These are phyloP conservation scores for Pseudognaphalium luteoalbum DNA, from an alignment of 129 eudicot species.

Conservation along the genomic window DNA sequence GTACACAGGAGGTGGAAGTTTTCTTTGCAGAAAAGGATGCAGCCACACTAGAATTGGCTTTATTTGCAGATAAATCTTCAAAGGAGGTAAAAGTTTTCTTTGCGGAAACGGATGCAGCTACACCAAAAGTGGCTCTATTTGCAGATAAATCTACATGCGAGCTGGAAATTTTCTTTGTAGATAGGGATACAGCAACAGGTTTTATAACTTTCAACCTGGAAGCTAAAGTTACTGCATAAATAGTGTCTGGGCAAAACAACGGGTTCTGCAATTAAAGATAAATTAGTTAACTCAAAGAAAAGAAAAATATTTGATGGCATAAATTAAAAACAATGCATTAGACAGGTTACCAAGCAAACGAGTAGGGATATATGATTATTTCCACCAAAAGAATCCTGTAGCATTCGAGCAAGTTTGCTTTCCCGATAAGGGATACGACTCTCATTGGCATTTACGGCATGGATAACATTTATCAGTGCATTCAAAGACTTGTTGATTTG, in stretches of 20 bases:
- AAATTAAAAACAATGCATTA: background rate
- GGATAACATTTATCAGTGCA: conserved; percentile 64
- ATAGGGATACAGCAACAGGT: conserved; percentile 34
- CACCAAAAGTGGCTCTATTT: conserved; percentile 26
- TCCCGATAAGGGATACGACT: conserved; percentile 79
- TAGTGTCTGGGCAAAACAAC: conserved; percentile 59
- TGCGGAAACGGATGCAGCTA: conserved; percentile 33
- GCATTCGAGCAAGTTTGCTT: conserved; percentile 68
- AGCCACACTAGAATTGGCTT: conserved; percentile 22
- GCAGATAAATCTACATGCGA: conserved; percentile 14
- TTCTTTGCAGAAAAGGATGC: conserved; percentile 38
- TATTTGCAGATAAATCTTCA: conserved; percentile 38
- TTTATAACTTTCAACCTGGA: conserved; percentile 50
- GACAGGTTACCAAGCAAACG: conserved; percentile 65
- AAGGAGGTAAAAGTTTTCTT: conserved; percentile 37
- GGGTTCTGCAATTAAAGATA: conserved; percentile 54
- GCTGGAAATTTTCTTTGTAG: conserved; percentile 38
- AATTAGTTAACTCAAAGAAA: background rate
- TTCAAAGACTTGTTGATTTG: conserved; percentile 69
- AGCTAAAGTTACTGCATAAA: conserved; percentile 40
- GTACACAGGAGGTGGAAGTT: conserved; percentile 9
- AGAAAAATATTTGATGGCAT: background rate
- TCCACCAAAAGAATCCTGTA: conserved; percentile 83
- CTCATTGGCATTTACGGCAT: conserved; percentile 69
- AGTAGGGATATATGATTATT: conserved; percentile 55